Evolutionary conservation across 2,329 filamentous ascomycete genomes (phyloP), one percentile per base, ranked within the genome.

Genomic region (Daldinia eschscholtzii): DNA sequence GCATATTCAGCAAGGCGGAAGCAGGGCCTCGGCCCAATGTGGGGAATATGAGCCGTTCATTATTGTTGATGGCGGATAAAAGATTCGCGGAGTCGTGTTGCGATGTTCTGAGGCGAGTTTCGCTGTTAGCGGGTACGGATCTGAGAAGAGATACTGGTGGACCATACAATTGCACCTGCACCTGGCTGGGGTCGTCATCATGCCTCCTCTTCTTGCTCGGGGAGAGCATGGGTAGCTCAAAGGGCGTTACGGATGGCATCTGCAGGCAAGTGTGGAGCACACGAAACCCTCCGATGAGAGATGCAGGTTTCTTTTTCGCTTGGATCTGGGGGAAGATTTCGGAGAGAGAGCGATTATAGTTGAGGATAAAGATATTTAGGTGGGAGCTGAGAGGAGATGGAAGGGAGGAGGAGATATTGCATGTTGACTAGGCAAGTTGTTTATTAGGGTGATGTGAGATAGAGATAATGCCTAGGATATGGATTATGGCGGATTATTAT

Each of bases 191-290:
- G 50, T 81, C 79, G 26, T 81, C 80, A 35, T 74, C 71, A 66
- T 80, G 79, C 63, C 80, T 77, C 67, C 81, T 77, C 75, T 80
- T 82, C 72, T 80, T 80, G 65, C 74, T 72, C 41, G 77, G 67
- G 52, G 76, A 74, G 57, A 76, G 68, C 46, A 74, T 73, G 15
- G 76, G 76, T 46, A 71, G 67, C 65, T 79, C 76, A 46, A 70
- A 61, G 33, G 79, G 76, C 52, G 80, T 77, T 65, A 76, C 77
- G 41, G 80, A 81, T 61, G 80, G 80, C 80, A 82, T 82, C 57
- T 68, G 50, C 58, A 39, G 53, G 64, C 35, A 59, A 9, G 42
- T 30, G 37, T 57, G 56, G 52, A 53, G 39, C 30, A 46, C 41
- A 20, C 6, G 26, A 55, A 26, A 55, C 15, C 26, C 18, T 18